Base-by-base conservation (phyloP, 1,284 basidiomycete genomes). In the Ganoderma meredithae region DNA sequence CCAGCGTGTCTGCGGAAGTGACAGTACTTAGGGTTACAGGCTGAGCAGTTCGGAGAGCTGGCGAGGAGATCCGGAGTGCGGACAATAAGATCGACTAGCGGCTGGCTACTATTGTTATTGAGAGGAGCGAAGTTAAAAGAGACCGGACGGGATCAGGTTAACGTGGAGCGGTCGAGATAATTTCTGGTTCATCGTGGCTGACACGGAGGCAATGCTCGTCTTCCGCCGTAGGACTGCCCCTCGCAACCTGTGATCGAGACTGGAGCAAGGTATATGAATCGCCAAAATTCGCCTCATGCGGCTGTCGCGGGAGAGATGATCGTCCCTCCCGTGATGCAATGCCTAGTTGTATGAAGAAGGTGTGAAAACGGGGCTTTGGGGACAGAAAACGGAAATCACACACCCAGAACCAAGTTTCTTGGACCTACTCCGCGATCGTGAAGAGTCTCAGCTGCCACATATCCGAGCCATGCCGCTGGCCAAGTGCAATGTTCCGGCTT, bases 201-300 rank as follows among this genome's bases (percentile, higher is more conserved):
- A 62, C 64, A 22, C 58, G 62, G 64, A 27, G 22, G 60, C n/a
- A 53, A 41, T 63, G 52, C 43, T 41, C 31, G 53, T 64, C 49
- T n/a, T 53, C 40, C 33, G 49, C 31, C 36, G 36, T 44, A 40
- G 27, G 19, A 3, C 12, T 53, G 58, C 43, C 22, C 19, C 15
- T n/a, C 17, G 36, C 55, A 63, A 49, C 53, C 64, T 60, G 33
- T 31, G 52, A 64, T 71, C 67, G 69, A 60, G 69, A 64, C 69
- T 39, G 62, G 27, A n/a, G 44, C 55, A 60, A 63, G 64, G 60
- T 56, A 66, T 52, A 61, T 67, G 44, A 59, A 63, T 62, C 52
- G 43, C 62, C 62, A 49, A 64, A 47, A 59, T 62, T 63, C 44
- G 19, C 60, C 53, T 61, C 56, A 31, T 49, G 64, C 62, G 9